Percentiles rank a stretch among this genome's conserved stretches.
Conservation (phyloP, 108 stramenopile genomes). For the Mayamaea pseudoterrestris region DNA sequence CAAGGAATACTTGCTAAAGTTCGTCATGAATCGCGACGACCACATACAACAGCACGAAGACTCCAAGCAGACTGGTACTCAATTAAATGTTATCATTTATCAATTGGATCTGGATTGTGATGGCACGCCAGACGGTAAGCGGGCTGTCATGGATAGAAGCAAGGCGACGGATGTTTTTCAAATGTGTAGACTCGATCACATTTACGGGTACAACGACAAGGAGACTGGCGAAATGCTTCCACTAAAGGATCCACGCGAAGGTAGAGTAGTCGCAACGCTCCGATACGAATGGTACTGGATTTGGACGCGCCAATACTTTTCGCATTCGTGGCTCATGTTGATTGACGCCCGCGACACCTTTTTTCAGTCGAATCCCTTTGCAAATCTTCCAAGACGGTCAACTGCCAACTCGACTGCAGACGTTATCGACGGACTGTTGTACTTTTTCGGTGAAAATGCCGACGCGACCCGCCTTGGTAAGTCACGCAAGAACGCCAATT, state of each 20-base stretch:
- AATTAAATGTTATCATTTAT: slow-evolving; percentile 51
- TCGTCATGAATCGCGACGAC: slow-evolving; percentile 2
- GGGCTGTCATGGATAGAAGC: slow-evolving; percentile 16
- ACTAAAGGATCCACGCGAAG: slow-evolving; percentile 47
- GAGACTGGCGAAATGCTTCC: slow-evolving; percentile 12
- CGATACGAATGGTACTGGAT: slow-evolving; percentile 87
- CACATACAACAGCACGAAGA: slow-evolving; percentile 13
- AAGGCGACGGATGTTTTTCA: slow-evolving; percentile 29
- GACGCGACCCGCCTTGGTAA: slow-evolving; percentile 56
- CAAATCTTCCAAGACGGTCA: slow-evolving; percentile 9
- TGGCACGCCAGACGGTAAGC: slow-evolving; percentile 21
- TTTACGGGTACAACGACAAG: slow-evolving; percentile 37
- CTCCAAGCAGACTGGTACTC: slow-evolving; percentile 3
- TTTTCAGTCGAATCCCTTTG: slow-evolving; percentile 68
- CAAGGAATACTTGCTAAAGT: slow-evolving; percentile 47
- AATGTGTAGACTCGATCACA: slow-evolving; percentile 36
- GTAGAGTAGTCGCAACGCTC: slow-evolving; percentile 66
- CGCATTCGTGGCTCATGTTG: slow-evolving; percentile 64
- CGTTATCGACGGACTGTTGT: slow-evolving; percentile 36
- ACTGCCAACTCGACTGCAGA: neutral
- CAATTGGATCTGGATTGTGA: slow-evolving; percentile 46
- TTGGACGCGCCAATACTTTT: slow-evolving; percentile 54
- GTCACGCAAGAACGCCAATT: slow-evolving; percentile 49
- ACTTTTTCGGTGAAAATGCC: slow-evolving; percentile 73
- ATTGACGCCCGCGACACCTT: slow-evolving; percentile 71